phyloP scores from a whole-genome alignment of 352 stramenopile genomes.

The Globisporangium recalcitrans region DNA sequence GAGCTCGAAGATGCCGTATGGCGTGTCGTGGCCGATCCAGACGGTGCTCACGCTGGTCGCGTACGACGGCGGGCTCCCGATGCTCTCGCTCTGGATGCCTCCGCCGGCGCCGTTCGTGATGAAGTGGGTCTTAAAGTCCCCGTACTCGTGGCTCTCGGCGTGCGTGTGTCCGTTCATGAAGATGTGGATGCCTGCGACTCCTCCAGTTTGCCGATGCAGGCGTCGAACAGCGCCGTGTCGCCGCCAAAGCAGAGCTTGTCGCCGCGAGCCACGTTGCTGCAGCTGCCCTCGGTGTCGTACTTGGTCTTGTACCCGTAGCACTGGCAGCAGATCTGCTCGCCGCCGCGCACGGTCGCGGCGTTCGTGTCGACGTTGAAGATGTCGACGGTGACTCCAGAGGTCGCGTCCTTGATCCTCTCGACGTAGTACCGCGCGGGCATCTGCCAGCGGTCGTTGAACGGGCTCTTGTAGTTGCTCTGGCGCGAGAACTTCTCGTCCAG shows the following conservation, averaged over 20 bases:
- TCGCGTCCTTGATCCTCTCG: slow-evolving; percentile 31
- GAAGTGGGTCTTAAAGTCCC: slow-evolving; percentile 66
- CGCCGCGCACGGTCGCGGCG: slow-evolving; percentile 50
- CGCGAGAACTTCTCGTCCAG: slow-evolving; percentile 62
- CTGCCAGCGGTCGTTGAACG: slow-evolving; percentile 62
- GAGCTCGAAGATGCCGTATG: slow-evolving; percentile 71
- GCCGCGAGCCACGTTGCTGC: slow-evolving; percentile 41
- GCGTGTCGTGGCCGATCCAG: slow-evolving; percentile 48
- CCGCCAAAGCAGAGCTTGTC: slow-evolving; percentile 47
- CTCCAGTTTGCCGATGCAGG: slow-evolving; percentile 51
- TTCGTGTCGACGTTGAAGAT: slow-evolving; percentile 74
- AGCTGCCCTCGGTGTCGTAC: slow-evolving; percentile 34
- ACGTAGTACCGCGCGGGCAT: slow-evolving; percentile 64
- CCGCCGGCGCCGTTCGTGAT: slow-evolving; percentile 66
- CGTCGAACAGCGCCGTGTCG: slow-evolving; percentile 50
- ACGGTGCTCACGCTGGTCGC: slow-evolving; percentile 39
- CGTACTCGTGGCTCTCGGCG: slow-evolving; percentile 67
- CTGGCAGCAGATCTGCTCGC: slow-evolving; percentile 77
- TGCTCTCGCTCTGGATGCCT: slow-evolving; percentile 71
- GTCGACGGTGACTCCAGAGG: slow-evolving; percentile 42
- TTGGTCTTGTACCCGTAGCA: slow-evolving; percentile 78
- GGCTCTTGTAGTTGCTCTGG: slow-evolving; percentile 55
- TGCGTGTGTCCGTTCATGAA: slow-evolving; percentile 78
- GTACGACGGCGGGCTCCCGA: slow-evolving; percentile 42
- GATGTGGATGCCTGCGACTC: slow-evolving; percentile 52